phyloP scores from a whole-genome alignment of 139 green algal species.

The Micromonas commoda region DNA sequence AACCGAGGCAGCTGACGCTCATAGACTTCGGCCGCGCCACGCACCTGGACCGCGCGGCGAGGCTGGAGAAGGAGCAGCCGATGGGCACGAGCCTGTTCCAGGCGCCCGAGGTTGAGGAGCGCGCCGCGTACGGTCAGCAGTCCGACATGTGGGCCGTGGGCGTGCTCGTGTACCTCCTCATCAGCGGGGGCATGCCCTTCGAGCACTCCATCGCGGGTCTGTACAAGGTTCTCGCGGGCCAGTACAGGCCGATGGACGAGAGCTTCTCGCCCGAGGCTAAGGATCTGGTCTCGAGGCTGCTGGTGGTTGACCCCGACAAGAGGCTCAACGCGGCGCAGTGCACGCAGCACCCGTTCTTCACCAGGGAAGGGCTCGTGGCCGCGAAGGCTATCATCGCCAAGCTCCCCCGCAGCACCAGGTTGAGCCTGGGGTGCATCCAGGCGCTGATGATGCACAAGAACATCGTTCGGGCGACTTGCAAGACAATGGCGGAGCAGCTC shows the following conservation, averaged over 20 bases:
- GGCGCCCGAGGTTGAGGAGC: slow-evolving; percentile 18
- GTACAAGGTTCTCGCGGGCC: slow-evolving; percentile 14
- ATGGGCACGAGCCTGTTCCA: slow-evolving; percentile 20
- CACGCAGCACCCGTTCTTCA: neutral
- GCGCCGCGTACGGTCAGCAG: slow-evolving; percentile 9
- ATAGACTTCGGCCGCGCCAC: slow-evolving; percentile 23
- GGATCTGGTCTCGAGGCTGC: slow-evolving; percentile 4
- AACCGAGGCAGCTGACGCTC: slow-evolving; percentile 8
- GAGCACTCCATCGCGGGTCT: neutral
- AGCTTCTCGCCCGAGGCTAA: neutral
- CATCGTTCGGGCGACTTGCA: neutral
- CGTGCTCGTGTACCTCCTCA: slow-evolving; percentile 19
- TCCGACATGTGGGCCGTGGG: slow-evolving; percentile 25
- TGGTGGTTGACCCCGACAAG: neutral
- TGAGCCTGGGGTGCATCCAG: neutral
- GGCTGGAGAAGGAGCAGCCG: neutral
- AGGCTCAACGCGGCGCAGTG: slow-evolving; percentile 25
- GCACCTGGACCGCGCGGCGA: neutral
- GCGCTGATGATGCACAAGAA: neutral
- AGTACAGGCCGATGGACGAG: slow-evolving; percentile 21
- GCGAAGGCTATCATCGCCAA: neutral
- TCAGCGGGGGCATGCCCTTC: slow-evolving; percentile 17
- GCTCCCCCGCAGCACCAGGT: neutral
- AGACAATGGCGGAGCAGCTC: neutral
- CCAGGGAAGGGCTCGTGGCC: neutral